Evolutionary conservation across 164 flowering plant species (phyloP).

Genomic region (Cinnamomum micranthum): DNA sequence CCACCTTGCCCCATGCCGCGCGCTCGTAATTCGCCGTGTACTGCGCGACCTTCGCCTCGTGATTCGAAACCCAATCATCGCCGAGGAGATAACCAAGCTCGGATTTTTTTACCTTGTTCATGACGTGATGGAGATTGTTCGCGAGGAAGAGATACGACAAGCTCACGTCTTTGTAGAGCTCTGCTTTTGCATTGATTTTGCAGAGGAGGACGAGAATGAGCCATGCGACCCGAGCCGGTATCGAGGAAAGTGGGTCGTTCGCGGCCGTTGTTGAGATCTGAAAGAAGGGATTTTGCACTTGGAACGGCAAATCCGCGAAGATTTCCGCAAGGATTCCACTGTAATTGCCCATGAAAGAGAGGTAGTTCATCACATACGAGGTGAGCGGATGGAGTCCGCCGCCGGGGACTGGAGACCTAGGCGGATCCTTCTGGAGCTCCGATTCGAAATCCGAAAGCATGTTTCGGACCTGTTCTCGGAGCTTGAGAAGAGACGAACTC

Average conservation of each 20-base stretch:
- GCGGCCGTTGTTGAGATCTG: conserved; percentile 14
- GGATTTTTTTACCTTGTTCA: conserved; percentile 38
- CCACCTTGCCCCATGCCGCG: conserved; percentile 51
- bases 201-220: conserved; percentile 55
- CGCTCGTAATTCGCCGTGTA: conserved; percentile 45
- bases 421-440: conserved; percentile 43
- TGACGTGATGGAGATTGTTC: conserved; percentile 57
- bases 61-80: conserved; percentile 47
- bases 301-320: conserved; percentile 36
- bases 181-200: conserved; percentile 57
- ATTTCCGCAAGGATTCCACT: conserved; percentile 40
- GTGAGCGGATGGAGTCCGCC: conserved; percentile 63
- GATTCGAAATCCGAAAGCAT: conserved; percentile 50
- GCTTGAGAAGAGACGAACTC: conserved; percentile 26
- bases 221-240: conserved; percentile 44
- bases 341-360: conserved; percentile 51
- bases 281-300: conserved; percentile 25
- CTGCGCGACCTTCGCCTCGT: conserved; percentile 41
- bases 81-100: conserved; percentile 51
- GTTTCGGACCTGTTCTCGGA: conserved; percentile 37
- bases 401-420: conserved; percentile 32
- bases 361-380: conserved; percentile 41
- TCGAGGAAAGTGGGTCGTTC: conserved; percentile 11
- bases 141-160: conserved; percentile 58
- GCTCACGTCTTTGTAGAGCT: conserved; percentile 46